Evolutionary conservation across 768 basidiomycete genomes (phyloP), one percentile per base, ranked within the genome.

Genomic region (Suillus occidentalis): DNA sequence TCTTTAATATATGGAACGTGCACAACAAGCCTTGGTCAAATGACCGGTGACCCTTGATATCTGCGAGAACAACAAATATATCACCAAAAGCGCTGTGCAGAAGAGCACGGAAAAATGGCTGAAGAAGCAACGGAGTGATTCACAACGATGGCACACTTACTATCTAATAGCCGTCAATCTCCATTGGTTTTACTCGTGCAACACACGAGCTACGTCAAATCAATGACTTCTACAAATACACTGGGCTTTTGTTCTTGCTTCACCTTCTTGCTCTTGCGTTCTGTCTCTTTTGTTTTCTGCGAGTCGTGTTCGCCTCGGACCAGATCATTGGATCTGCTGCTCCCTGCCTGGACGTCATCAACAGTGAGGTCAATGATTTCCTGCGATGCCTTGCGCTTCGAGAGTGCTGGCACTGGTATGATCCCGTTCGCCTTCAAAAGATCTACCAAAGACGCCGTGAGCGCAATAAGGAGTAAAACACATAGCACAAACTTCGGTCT

Each of bases 401-500:
- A 56, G 5, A 55, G 55, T 18, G 64, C 61, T 2, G 68, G 68
- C 42, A 42, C 63, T 10, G 72, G 73, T 16, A 71, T 66, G 42
- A 77, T 72, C 31, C 71, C 71, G 36, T 74, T 71, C 0, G 72
- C 75, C 53, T 67, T 72, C 34, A 76, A 63, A 63, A 77, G 69
- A 63, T 63, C 75, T 75, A 52, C 20, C 37, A n/a, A 12, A 25
- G 45, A 0, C 10, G 47, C 59, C n/a, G 49, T 1, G 47, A 63
- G 45, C 31, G 25, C 40, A 34, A 34, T 62, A 25, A 20, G 34
- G 9, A 36, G 13, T 6, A 28, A 31, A 43, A n/a, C 49, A 12
- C 59, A 53, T n/a, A 40, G 66, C 74, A 62, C 43, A 31, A 39
- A 77, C 75, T 18, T 28, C 22, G 31, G 56, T 75, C 75, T 62